Evolutionary conservation across 2,329 filamentous ascomycete genomes (phyloP), one percentile per base, ranked within the genome.

Genomic region (Colletotrichum brevisporum): DNA sequence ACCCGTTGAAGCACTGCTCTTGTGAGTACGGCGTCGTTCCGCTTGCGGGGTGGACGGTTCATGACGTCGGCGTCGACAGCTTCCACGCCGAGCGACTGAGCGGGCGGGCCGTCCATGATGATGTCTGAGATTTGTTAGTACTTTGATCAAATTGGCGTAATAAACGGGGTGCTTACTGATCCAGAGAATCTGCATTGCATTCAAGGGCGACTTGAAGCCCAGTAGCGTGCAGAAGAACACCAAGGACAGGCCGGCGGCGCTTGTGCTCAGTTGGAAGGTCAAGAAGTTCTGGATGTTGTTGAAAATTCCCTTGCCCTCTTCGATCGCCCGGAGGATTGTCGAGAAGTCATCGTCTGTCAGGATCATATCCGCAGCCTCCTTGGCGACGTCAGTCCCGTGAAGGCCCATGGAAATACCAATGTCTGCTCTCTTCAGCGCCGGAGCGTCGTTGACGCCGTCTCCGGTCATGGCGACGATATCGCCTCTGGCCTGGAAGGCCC

Each of bases 261-360:
- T 98, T 55, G 96, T 99, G 80, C 95, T 98, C 67, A 99, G 88
- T 83, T 99, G 97, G 82, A 99, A 99, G 0, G 96, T 98, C 72
- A 99, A 88, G 82, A 99, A 99, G 81, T 99, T 99, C 78, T 99
- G 96, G 73, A 99, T 98, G 80, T 99, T 99, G 87, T 96, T 97
- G 82, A 99, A 99, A 74, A 99, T 99, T 63, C 95, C 96, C 81
- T 99, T 99, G 81, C 96, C 97, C 83, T 99, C 96, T 80, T 99
- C 96, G 71, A 99, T 99, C 36, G 96, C 96, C 69, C 91, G 93
- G 12, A 99, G 86, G 71, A 99, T 99, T 5, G 94, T 96, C 0
- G 92, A 93, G 78, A 97, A 96, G 80, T 96, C 92, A 78, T 97
- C 94, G 74, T 96, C 93, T 0, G 93, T 96, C 60, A 97, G 83